Conservation (phyloP, 1,284 basidiomycete genomes). For the Filobasidium uniguttulatum region DNA sequence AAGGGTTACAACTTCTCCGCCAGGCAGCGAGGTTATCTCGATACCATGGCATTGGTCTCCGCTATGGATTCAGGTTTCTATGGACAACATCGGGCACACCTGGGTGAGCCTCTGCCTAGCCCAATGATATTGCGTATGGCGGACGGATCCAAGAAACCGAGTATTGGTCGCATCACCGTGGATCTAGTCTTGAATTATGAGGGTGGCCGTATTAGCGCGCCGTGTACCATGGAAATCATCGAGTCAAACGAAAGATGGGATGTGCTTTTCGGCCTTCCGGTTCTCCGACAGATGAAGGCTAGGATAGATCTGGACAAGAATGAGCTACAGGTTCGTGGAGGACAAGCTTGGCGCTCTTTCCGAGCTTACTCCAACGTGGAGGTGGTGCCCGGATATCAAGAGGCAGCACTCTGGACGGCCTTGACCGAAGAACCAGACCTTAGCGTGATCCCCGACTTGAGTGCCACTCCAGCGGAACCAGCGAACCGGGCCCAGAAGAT, state of each 20-base stretch:
- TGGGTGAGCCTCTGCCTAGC: too few relatives aligned
- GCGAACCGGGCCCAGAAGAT: background rate
- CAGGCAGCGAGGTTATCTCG: too few relatives aligned
- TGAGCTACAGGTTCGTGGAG: background rate
- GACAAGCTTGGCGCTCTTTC: background rate
- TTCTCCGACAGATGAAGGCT: background rate
- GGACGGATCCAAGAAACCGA: background rate
- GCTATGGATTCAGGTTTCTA: too few relatives aligned
- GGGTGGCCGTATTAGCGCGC: background rate
- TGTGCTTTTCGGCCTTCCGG: background rate
- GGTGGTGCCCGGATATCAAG: background rate
- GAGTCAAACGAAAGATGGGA: background rate
- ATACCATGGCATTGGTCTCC: too few relatives aligned
- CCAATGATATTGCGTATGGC: background rate
- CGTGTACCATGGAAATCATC: background rate
- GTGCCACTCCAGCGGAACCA: background rate
- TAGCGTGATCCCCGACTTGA: background rate
- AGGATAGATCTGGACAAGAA: background rate
- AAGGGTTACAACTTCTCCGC: too few relatives aligned
- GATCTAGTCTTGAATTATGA: background rate
- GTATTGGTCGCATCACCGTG: background rate
- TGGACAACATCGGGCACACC: too few relatives aligned
- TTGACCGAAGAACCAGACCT: background rate
- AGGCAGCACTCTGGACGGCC: background rate
- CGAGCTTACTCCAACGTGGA: background rate